Conservation (phyloP, 306 rosid genomes). For the Morella rubra region DNA sequence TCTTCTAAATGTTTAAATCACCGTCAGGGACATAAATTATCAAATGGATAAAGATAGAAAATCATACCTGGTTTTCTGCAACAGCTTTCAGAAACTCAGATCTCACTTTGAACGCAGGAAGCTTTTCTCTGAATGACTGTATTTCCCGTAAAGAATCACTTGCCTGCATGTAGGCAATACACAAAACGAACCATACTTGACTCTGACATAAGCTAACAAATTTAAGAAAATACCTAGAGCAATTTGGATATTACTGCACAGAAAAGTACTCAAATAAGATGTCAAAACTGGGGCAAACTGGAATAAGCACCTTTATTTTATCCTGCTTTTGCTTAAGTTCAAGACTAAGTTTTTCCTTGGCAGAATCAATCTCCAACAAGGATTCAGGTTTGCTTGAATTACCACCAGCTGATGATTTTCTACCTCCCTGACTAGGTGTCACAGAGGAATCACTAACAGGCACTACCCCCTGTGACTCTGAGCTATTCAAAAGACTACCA, state of each 20-base stretch:
- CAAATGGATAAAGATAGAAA: background rate
- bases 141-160: constrained; percentile 61
- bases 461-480: constrained; percentile 40
- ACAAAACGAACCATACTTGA: constrained; percentile 1
- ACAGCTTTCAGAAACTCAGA: constrained; percentile 76
- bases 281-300: constrained; percentile 23
- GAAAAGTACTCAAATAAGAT: background rate
- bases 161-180: constrained; percentile 42
- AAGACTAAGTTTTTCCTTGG: constrained; percentile 57
- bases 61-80: constrained; percentile 74
- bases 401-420: constrained; percentile 30
- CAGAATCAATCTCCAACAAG: constrained; percentile 42
- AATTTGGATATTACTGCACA: constrained; percentile 20
- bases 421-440: constrained; percentile 41
- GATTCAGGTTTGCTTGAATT: constrained; percentile 33
- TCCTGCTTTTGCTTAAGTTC: constrained; percentile 78
- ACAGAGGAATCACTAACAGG: constrained; percentile 35
- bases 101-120: constrained; percentile 84
- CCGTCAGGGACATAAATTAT: background rate
- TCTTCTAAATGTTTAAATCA: background rate
- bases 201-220: constrained; percentile 16
- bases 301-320: constrained; percentile 51
- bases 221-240: constrained; percentile 17
- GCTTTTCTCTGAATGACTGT: constrained; percentile 73
- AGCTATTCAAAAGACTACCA: constrained; percentile 70